Conservation (phyloP, 2,329 filamentous ascomycete species). For the Macroventuria anomochaeta region DNA sequence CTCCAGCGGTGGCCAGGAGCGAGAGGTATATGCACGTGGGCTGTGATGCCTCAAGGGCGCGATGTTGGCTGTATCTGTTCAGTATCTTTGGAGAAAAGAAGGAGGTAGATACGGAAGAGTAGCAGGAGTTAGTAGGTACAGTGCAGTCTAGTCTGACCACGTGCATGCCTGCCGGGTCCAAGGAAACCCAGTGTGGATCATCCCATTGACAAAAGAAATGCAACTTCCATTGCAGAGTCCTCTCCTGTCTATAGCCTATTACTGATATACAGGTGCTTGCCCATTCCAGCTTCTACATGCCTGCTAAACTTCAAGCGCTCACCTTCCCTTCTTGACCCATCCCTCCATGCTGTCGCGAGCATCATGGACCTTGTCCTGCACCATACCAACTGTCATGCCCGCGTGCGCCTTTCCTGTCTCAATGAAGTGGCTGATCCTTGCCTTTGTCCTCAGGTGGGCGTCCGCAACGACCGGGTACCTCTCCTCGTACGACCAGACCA, state of each 20-base stretch:
- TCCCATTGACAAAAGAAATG: slow-evolving; percentile 1
- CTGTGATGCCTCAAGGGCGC: no score
- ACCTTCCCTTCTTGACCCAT: slow-evolving; percentile 92
- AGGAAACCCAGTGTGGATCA: no score
- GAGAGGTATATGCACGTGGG: no score
- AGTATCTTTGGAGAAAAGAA: no score
- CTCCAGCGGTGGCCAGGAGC: no score
- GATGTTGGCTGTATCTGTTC: no score
- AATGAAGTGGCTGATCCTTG: slow-evolving; percentile 72
- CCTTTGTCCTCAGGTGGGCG: slow-evolving; percentile 75
- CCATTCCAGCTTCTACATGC: neutral
- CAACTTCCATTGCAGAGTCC: slow-evolving; percentile 6
- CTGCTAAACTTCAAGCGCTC: slow-evolving; percentile 37
- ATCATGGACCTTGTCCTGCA: slow-evolving; percentile 80
- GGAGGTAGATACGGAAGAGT: no score
- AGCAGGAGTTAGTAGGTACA: no score
- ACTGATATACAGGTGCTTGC: slow-evolving; percentile 13
- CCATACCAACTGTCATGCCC: slow-evolving; percentile 71
- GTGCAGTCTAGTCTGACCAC: no score
- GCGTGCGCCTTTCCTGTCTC: slow-evolving; percentile 77
- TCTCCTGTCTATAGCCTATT: slow-evolving; percentile 1
- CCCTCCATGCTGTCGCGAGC: slow-evolving; percentile 80
- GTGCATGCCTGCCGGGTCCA: no score
- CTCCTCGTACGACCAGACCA: slow-evolving; percentile 94
- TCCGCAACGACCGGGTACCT: slow-evolving; percentile 82